A percentile compares a stretch with the other conserved stretches of the same genome.
phyloP scores from a whole-genome alignment of 2,329 filamentous ascomycete species.

The Gyromitra esculenta region DNA sequence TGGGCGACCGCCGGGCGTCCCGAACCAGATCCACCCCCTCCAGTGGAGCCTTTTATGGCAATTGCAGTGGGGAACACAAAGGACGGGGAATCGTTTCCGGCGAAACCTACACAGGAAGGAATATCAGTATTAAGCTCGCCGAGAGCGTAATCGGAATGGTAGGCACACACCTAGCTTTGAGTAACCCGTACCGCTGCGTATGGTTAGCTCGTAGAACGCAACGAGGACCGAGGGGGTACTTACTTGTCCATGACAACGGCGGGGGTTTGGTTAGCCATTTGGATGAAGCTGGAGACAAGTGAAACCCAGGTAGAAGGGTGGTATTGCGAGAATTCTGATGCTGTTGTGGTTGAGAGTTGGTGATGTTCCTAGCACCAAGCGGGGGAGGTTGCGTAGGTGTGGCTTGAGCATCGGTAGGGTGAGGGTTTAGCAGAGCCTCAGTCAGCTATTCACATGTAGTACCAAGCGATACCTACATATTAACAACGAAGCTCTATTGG shows the following conservation, averaged over 20 bases:
- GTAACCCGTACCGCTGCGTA: slow-evolving; percentile 91
- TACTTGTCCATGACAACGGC: slow-evolving; percentile 99
- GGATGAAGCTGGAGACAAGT: slow-evolving; percentile 39
- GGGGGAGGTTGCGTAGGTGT: slow-evolving; percentile 51
- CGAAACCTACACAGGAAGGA: slow-evolving; percentile 74
- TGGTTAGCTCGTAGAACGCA: slow-evolving; percentile 58
- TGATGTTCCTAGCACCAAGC: slow-evolving; percentile 48
- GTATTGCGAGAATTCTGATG: slow-evolving; percentile 28
- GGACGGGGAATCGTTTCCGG: slow-evolving; percentile 97
- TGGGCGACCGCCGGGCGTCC: slow-evolving; percentile 90
- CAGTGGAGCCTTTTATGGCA: slow-evolving; percentile 83
- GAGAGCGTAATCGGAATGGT: slow-evolving; percentile 12
- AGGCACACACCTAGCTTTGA: slow-evolving; percentile 87
- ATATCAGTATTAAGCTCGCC: slow-evolving; percentile 19
- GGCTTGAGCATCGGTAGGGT: slow-evolving; percentile 42
- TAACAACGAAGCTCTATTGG: slow-evolving; percentile 1
- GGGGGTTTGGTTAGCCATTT: slow-evolving; percentile 96
- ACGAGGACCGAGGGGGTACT: slow-evolving; percentile 64
- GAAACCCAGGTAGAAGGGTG: slow-evolving; percentile 25
- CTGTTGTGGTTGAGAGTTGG: slow-evolving; percentile 40
- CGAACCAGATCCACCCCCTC: slow-evolving; percentile 78
- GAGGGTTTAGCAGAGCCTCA: slow-evolving; percentile 48
- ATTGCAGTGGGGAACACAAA: slow-evolving; percentile 99
- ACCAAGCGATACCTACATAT: not conserved
- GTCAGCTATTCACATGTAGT: slow-evolving; percentile 11